Base-by-base conservation (phyloP, 495 filamentous ascomycete species). In the Aspergillus campestris region DNA sequence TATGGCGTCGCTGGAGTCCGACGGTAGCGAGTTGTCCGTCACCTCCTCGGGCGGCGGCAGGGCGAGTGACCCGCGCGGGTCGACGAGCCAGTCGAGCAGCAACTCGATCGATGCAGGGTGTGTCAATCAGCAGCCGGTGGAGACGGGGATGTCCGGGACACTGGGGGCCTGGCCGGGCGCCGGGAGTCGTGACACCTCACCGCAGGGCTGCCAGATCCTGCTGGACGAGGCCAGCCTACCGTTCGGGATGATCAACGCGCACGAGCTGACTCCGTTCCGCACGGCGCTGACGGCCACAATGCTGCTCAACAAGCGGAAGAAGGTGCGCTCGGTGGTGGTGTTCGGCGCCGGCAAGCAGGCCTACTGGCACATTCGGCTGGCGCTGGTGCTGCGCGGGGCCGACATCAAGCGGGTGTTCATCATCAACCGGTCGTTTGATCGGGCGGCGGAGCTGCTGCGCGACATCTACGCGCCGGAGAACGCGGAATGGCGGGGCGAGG, bases 261-360 rank as follows among this genome's bases (percentile, higher is more conserved):
- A 82, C 58, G 86, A 89, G 45, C 59, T 97, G 10, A 97, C 92
- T 3, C 88, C 88, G 7, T 98, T 95, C 68, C 87, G 92, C 47
- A 97, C 92, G 3, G 91, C 92, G 1, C 75, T 97, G 30, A 82
- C 84, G 0, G 81, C 86, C 2, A 76, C 83, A 14, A 79, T 87
- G 58, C 72, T 94, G 0, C 77, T 96, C 38, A 75, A 72, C 40
- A 81, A 79, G 52, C 85, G 92, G 40, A 65, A 72, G 34, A 66
- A 73, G 38, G 79, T 91, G 28, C 79, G 82, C 51, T 87, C 81
- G 8, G 50, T 95, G 3, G 76, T 82, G 27, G 83, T 94, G 40
- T 96, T 98, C 59, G 92, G 91, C n/a, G 80, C 84, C 9, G 91
- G 91, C 15, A 78, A 82, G 49, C 90, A 95, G 65, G 92, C 92